Percentiles rank a stretch among this genome's conserved stretches.
These are phyloP conservation scores for Chrysopogon serrulatus DNA, from an alignment of 176 grass and related monocot genomes.

Conservation along the genomic window DNA sequence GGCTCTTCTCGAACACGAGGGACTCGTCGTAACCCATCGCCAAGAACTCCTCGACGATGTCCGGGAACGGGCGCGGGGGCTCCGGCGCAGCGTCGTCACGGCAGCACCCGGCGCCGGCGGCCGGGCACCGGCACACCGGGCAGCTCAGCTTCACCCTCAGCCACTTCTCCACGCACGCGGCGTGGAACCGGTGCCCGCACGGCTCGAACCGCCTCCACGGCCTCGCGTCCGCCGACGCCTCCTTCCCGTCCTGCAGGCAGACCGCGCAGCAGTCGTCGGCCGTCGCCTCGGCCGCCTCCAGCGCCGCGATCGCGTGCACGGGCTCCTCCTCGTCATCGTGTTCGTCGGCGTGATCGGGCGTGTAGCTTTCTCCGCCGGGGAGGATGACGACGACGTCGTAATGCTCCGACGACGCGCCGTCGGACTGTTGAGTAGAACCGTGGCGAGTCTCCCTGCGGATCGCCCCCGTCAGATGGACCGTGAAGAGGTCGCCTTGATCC, in stretches of 20 bases:
- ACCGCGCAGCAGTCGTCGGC: not conserved
- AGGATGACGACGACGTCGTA: not conserved
- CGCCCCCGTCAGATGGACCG: not conserved
- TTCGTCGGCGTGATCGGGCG: not conserved
- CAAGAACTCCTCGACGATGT: not conserved
- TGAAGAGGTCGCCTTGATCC: not conserved
- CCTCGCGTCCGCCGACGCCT: not conserved
- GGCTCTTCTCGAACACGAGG: not conserved
- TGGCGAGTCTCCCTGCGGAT: not conserved
- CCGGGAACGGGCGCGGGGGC: not conserved
- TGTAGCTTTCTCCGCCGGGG: not conserved
- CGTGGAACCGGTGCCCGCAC: conserved; percentile 20
- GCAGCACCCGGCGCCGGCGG: not conserved
- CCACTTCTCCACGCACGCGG: not conserved
- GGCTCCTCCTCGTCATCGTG: not conserved
- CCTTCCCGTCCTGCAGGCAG: not conserved
- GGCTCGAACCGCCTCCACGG: not conserved
- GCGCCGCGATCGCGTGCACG: not conserved
- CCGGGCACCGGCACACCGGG: not conserved
- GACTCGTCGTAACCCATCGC: not conserved
- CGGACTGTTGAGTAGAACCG: not conserved
- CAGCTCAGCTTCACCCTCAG: not conserved
- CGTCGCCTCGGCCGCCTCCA: not conserved
- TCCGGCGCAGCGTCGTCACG: not conserved
- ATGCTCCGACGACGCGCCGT: not conserved